Percentiles rank a stretch among this genome's conserved stretches.
Evolutionary conservation across 1,284 basidiomycete genomes (phyloP).

Genomic region (Meira miltonrushii): DNA sequence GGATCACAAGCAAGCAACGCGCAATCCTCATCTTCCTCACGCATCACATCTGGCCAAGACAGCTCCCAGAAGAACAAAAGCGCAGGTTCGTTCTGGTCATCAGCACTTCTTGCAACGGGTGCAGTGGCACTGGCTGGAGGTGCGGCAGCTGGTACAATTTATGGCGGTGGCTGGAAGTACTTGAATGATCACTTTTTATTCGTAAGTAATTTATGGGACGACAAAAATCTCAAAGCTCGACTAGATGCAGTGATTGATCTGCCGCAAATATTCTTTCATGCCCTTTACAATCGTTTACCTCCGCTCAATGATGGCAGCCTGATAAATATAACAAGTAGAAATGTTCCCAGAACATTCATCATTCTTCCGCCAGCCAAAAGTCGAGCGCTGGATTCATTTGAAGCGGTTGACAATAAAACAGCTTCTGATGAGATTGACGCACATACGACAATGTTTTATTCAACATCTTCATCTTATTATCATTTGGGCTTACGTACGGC

Average conservation of each 20-base stretch:
- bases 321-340: neutral
- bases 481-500: conserved; percentile 61
- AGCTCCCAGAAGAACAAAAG: conserved; percentile 11
- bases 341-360: conserved; percentile 40
- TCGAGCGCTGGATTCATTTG: conserved; percentile 42
- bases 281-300: conserved; percentile 41
- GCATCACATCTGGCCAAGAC: neutral
- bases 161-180: conserved; percentile 56
- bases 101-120: conserved; percentile 32
- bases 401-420: conserved; percentile 45
- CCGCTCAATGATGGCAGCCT: neutral
- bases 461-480: conserved; percentile 79
- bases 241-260: conserved; percentile 26
- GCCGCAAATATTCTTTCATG: conserved; percentile 55
- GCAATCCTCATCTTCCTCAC: neutral
- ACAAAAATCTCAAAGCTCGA: conserved; percentile 60
- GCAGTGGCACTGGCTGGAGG: conserved; percentile 66
- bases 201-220: conserved; percentile 81
- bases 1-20: neutral
- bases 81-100: conserved; percentile 54
- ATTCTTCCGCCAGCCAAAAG: conserved; percentile 35
- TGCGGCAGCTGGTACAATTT: conserved; percentile 63
- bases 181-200: conserved; percentile 85
- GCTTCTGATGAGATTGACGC: conserved; percentile 76
- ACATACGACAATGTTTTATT: conserved; percentile 82